These are phyloP conservation scores for Neurospora crassa DNA, from an alignment of 2,329 filamentous ascomycete species.

Conservation along the genomic window DNA sequence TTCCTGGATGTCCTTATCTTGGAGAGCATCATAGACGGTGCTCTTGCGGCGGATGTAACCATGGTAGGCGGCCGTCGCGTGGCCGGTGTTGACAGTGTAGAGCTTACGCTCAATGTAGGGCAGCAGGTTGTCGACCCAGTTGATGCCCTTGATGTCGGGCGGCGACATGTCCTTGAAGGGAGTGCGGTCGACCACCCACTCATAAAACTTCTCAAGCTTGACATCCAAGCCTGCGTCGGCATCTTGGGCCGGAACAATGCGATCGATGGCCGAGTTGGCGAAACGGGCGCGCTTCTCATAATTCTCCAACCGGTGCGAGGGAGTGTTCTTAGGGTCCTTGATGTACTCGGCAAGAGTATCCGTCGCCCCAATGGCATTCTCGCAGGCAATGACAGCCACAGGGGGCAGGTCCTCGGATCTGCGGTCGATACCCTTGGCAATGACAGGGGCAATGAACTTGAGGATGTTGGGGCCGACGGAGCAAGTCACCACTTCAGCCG, in stretches of 20 bases:
- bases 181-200: conserved; percentile 90
- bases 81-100: conserved; percentile 97
- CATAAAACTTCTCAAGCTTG: conserved; percentile 95
- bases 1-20: conserved; percentile 67
- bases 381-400: conserved; percentile 88
- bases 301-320: conserved; percentile 53
- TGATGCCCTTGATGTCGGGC: conserved; percentile 75
- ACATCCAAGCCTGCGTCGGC: conserved; percentile 75
- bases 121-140: conserved; percentile 84
- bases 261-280: conserved; percentile 96
- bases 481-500: conserved; percentile 87
- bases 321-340: conserved; percentile 63
- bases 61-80: conserved; percentile 93
- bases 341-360: conserved; percentile 78
- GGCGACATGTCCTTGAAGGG: conserved; percentile 66
- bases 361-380: conserved; percentile 94
- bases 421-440: conserved; percentile 84
- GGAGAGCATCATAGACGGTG: conserved; percentile 82
- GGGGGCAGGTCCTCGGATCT: conserved; percentile 57
- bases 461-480: conserved; percentile 94
- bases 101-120: conserved; percentile 99
- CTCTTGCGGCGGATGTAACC: conserved; percentile 78
- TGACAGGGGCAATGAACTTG: conserved; percentile 90
- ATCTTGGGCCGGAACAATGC: conserved; percentile 90
- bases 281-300: conserved; percentile 73